Base-by-base conservation (phyloP, 2,329 filamentous ascomycete genomes). In the Cercospora sojina region DNA sequence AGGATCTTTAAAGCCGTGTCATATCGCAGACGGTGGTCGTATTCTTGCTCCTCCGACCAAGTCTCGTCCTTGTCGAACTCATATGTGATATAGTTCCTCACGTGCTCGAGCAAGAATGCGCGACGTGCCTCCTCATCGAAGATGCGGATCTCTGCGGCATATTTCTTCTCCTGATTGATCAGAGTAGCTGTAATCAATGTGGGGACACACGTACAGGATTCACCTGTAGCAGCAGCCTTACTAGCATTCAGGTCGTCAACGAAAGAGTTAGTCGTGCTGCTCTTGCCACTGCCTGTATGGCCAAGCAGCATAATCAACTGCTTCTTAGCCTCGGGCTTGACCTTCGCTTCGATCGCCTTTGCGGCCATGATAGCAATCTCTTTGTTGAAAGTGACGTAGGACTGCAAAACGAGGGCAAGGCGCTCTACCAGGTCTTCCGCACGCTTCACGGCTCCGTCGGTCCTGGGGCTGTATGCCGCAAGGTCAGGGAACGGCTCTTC, bases 1-100 rank as follows among this genome's bases (percentile, higher is more conserved):
- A 68, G 61, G n/a, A 65, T 38, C 27, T 62, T 68, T 9, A 62
- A 2, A 13, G 66, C 66, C 7, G 65, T 64, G 9, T 64, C 58
- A 10, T 51, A n/a, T 2, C 18, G 59, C 13, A 27, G 25, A 0
- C n/a, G 20, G 13, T 59, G 27, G 12, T 64, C 57, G 12, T 67
- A n/a, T 2, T 59, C 7, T 25, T 67, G 47, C 16, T 67, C 65
- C 1, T 51, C 43, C 4, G 32, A 25, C 65, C 65, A 67, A 1
- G 27, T 18, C 13, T 31, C 35, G 27, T 67, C 61, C 6, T 16
- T n/a, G 16, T 62, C 53, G 57, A 64, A 61, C 12, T 64, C n/a
- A 23, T 57, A 64, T 6, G 3, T 18, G 29, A 20, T 58, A n/a
- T 62, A 67, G 29, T 53, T 25, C 5, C 41, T 20, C 5, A 61